A percentile compares a stretch with the other conserved stretches of the same genome.
phyloP scores from a whole-genome alignment of 2,329 filamentous ascomycete genomes.

The Fusarium sp. region DNA sequence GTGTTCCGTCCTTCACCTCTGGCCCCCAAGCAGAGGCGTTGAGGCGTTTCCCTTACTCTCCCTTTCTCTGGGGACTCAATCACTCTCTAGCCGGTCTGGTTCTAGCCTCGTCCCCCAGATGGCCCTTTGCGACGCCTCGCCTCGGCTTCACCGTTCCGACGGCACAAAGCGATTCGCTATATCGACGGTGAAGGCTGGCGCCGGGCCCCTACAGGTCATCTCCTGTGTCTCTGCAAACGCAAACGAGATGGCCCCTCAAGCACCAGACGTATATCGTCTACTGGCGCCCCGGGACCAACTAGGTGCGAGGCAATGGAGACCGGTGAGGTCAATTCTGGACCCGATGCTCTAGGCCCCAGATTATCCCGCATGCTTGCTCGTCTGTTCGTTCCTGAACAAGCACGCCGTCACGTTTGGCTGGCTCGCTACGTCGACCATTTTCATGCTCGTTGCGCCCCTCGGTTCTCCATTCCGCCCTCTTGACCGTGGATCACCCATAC shows the following conservation, averaged over 20 bases:
- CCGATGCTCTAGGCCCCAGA: constrained; percentile 3
- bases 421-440: constrained; percentile 42
- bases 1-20: constrained; percentile 31
- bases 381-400: constrained; percentile 30
- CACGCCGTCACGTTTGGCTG: constrained; percentile 22
- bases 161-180: constrained; percentile 29
- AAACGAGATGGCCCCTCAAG: not conserved
- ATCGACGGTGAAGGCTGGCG: constrained; percentile 14
- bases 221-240: not conserved
- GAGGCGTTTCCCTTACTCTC: constrained; percentile 29
- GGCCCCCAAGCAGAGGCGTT: constrained; percentile 10
- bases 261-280: constrained; percentile 10
- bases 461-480: constrained; percentile 42
- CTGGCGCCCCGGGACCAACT: constrained; percentile 3
- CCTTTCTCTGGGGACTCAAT: constrained; percentile 6
- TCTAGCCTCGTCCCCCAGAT: constrained; percentile 18
- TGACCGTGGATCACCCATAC: constrained; percentile 19
- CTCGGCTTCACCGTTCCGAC: constrained; percentile 41
- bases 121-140: constrained; percentile 15
- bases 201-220: constrained; percentile 28
- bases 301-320: not conserved
- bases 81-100: constrained; percentile 7
- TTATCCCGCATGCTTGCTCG: constrained; percentile 14
- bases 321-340: constrained; percentile 16
- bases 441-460: constrained; percentile 28